These are phyloP conservation scores for Talaromyces sp. DNA, from an alignment of 2,329 filamentous ascomycete species.

Conservation along the genomic window DNA sequence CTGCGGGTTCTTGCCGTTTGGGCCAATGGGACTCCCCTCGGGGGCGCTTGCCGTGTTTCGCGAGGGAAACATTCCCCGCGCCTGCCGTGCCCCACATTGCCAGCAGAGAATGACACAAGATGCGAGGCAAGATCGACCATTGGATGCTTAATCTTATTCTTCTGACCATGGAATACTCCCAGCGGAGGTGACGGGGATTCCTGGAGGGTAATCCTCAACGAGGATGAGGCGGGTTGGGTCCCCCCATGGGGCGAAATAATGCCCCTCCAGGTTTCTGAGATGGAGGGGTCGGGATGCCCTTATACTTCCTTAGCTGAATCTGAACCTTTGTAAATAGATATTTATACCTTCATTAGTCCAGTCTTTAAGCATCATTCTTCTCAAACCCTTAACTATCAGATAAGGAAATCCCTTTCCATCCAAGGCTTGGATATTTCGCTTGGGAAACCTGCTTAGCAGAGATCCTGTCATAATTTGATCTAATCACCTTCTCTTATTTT, in stretches of 20 bases:
- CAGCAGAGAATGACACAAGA: neutral
- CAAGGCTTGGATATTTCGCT: too few relatives aligned
- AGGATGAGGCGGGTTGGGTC: neutral
- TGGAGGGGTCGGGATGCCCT: neutral
- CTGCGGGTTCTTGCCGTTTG: neutral
- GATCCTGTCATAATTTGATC: neutral
- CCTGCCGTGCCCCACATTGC: constrained; percentile 4
- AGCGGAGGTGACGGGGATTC: neutral
- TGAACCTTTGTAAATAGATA: constrained; percentile 1
- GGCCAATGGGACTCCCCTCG: neutral
- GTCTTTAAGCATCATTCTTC: neutral
- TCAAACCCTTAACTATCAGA: neutral
- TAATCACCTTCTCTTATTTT: neutral
- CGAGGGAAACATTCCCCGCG: constrained; percentile 24
- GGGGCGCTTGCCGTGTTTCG: constrained; percentile 7
- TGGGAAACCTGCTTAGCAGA: neutral
- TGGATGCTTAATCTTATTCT: neutral
- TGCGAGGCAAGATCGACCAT: constrained; percentile 6
- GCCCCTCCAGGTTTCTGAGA: neutral
- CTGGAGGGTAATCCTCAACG: neutral
- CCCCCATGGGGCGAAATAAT: neutral
- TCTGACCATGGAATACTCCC: neutral
- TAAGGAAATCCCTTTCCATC: neutral
- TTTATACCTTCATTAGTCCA: neutral
- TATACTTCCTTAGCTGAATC: constrained; percentile 4